Evolutionary conservation across 140 eudicot species (phyloP), one percentile per base, ranked within the genome.

Genomic region (Anethum foeniculum): DNA sequence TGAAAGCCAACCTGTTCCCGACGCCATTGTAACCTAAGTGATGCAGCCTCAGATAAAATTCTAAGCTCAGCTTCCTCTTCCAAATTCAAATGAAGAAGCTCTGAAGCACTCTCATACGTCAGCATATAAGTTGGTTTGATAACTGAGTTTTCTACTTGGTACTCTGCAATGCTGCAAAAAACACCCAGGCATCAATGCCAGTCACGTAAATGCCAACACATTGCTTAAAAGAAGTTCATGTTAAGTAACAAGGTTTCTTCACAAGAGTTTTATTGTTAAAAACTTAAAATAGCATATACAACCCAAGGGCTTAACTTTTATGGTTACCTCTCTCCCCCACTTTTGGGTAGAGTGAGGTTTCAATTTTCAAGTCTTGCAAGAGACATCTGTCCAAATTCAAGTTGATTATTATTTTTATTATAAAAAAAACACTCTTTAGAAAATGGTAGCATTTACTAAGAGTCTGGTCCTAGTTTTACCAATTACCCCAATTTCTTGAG

Each of bases 41-140:
- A 62, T 73, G 98, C 98, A 82, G 99, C 99, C 87, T 92, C 97
- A 9, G 92, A 87, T 46, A 95, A 92, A 82, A 88, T 86, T 75
- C 88, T 89, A 28, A 95, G 84, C 80, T 95, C 99, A 65, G 83
- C 81, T 85, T 95, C 99, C 88, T 95, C 97, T 84, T 88, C 88
- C 72, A 95, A 88, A 76, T 93, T 88, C 83, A 95, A 65, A 86
- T 95, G 86, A 77, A 95, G 93, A 82, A 93, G 94, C 88, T 92
- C 99, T 3, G 95, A 84, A 52, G 99, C 99, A 80, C 93, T 95
- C 87, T 93, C 98, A 76, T 95, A 95, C 5, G 97, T 93, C 81
- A 95, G 89, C 99, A 95, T 92, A 86, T 95, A 95, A 38, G 98
- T 92, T 27, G 99, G 97, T 82, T 74, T 89, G 78, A 95, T 91